Conservation (phyloP, 1,139 yeast genomes). For the Kazachstania sp. region DNA sequence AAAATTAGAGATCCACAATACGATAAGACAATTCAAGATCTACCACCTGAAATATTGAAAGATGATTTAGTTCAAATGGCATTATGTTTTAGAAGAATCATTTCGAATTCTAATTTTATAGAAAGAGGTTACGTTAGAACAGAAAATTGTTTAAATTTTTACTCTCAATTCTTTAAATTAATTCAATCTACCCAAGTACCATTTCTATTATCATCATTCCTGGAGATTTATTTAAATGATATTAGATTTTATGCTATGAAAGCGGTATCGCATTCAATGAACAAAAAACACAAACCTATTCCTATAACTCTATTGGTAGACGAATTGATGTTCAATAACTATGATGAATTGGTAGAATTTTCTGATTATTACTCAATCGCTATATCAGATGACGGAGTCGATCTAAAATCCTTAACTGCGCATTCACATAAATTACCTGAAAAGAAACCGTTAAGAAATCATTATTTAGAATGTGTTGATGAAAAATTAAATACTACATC, state of each 20-base stretch:
- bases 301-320: conserved; percentile 40
- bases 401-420: conserved; percentile 47
- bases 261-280: conserved; percentile 60
- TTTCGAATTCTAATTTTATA: conserved; percentile 54
- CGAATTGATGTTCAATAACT: conserved; percentile 59
- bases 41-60: conserved; percentile 51
- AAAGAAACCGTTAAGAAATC: conserved; percentile 42
- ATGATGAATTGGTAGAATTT: conserved; percentile 46
- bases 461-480: conserved; percentile 49
- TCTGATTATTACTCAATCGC: conserved; percentile 58
- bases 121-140: conserved; percentile 50
- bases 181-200: conserved; percentile 51
- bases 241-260: conserved; percentile 68
- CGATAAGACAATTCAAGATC: conserved; percentile 62
- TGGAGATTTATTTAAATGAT: conserved; percentile 76
- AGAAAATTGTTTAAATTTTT: conserved; percentile 57
- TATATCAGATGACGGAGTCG: conserved; percentile 40
- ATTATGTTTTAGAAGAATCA: conserved; percentile 53
- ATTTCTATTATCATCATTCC: conserved; percentile 59
- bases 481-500: conserved; percentile 33
- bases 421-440: conserved; percentile 39
- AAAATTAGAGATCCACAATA: conserved; percentile 80
- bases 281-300: conserved; percentile 62
- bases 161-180: conserved; percentile 54
- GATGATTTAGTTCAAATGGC: conserved; percentile 64